Evolutionary conservation across 805 yeast genomes (phyloP), one percentile per base, ranked within the genome.

Genomic region (Schwanniomyces vanrijiae): DNA sequence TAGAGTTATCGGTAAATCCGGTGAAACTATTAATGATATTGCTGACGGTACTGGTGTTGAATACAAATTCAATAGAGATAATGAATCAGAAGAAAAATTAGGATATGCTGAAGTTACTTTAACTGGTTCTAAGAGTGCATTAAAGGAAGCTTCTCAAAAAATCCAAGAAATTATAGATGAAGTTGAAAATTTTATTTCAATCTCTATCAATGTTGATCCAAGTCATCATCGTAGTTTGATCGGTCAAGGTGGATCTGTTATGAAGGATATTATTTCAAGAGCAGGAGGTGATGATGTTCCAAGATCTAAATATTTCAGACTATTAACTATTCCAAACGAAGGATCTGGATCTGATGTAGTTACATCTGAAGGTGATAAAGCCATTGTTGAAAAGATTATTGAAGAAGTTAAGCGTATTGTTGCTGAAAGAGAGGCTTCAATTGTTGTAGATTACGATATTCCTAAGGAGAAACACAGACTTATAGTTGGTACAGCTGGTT

Each of bases 1-100:
- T 18, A 78, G 90, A 61, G 83, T 94, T 48, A 90, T 94, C 63
- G 99, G 99, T 59, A 90, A 87, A 60, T 76, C 77, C 50, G 97
- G 98, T 62, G 92, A 88, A 51, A 80, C 78, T 43, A 86, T 94
- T 59, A 87, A 84, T 52, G 88, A 86, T 60, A 84, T 95, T 48
- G 81, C 88, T 51, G 90, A 85, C 43, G 81, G 77, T 35, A 70
- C 83, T 33, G 88, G 85, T 40, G 81, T 83, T 43, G 84, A 83
- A 54, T 75, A 81, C 64, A 61, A 65, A 43, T 71, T 74, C 53
- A 61, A 62, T 49, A 70, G 76, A 54, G 71, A 71, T 46, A 64
- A 64, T 28, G 76, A 72, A 20, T 66, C 62, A 28, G 84, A 78
- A 44, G 69, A 72, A 40, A 75, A 67, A 28, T 52, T 69, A 13